Base-by-base conservation (phyloP, 2,329 filamentous ascomycete genomes). In the Colletotrichum cereale region DNA sequence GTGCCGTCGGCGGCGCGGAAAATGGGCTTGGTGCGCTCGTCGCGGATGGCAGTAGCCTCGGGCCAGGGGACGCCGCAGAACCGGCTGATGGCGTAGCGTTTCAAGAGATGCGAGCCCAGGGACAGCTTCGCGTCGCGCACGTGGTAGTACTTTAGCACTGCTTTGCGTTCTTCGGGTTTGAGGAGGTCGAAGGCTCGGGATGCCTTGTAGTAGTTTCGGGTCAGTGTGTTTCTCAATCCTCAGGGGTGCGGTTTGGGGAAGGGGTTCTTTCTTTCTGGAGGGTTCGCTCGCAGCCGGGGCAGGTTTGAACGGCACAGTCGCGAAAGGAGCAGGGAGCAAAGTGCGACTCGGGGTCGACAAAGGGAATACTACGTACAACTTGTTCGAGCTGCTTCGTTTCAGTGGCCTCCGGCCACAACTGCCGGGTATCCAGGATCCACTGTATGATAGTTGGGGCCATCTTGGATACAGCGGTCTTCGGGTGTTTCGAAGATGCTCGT, bases 101-200 rank as follows among this genome's bases (percentile, higher is more conserved):
- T 96, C 71, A 95, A 85, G 61, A 96, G 86, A 53, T 91, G 88
- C 24, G 93, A 95, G 31, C 83, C 91, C 52, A 96, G 86, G 60
- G 88, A 88, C 87, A 95, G 92, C 78, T 92, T 92, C 64, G 93
- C 93, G 81, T 95, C 93, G 77, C 88, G 85, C 75, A 91, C 83
- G 79, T 91, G 89, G 82, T 89, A 88, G 82, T 89, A 93, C 68
- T 85, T 85, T 11, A 90, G 84, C 40, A 91, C 87, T 18, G 82
- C 80, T 62, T 86, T 79, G 72, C 87, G 88, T 78, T 94, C 92
- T 12, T 87, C 81, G 1, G 81, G 75, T 2, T 83, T 80, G 60
- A 91, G 83, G 36, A 91, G 82, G 11, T 82, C 79, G 44, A 92
- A 81, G 29, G 87, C 86, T 56, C 85, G 82, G n/a, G 84, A 79